These are phyloP conservation scores for Skeletonema grethae DNA, from an alignment of 108 stramenopile genomes.

Conservation along the genomic window DNA sequence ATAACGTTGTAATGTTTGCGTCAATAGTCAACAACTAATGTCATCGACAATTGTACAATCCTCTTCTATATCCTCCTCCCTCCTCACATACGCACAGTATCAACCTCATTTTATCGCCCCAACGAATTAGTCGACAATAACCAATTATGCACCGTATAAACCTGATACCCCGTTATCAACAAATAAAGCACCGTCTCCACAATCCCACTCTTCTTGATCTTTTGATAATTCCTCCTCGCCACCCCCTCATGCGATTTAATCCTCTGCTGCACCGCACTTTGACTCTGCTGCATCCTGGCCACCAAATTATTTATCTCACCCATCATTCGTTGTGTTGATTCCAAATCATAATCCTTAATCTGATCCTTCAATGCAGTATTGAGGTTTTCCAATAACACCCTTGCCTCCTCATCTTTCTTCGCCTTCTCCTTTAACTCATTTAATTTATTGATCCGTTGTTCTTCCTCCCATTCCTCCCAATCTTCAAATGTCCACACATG, in stretches of 20 bases:
- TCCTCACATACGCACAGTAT: not conserved
- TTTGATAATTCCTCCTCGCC: constrained; percentile 71
- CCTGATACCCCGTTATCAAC: constrained; percentile 76
- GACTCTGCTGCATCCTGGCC: constrained; percentile 17
- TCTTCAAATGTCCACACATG: constrained; percentile 68
- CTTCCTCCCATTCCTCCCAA: constrained; percentile 55
- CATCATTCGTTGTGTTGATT: constrained; percentile 19
- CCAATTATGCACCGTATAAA: constrained; percentile 85
- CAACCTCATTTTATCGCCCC: constrained; percentile 9
- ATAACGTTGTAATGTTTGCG: not conserved
- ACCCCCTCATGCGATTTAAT: constrained; percentile 55
- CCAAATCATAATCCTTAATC: constrained; percentile 54
- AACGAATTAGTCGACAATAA: constrained; percentile 43
- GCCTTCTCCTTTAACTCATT: constrained; percentile 55
- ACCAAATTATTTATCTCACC: constrained; percentile 23
- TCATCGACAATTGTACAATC: not conserved
- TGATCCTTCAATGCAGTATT: constrained; percentile 39
- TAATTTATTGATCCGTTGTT: constrained; percentile 42
- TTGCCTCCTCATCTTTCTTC: constrained; percentile 11
- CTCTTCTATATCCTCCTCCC: not conserved
- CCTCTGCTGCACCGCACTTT: constrained; percentile 47
- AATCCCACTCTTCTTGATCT: constrained; percentile 75
- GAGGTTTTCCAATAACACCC: constrained; percentile 17
- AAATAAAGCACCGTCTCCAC: constrained; percentile 77
- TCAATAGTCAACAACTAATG: not conserved